These are phyloP conservation scores for Micromonas commoda DNA, from an alignment of 139 green algal species.

Conservation along the genomic window DNA sequence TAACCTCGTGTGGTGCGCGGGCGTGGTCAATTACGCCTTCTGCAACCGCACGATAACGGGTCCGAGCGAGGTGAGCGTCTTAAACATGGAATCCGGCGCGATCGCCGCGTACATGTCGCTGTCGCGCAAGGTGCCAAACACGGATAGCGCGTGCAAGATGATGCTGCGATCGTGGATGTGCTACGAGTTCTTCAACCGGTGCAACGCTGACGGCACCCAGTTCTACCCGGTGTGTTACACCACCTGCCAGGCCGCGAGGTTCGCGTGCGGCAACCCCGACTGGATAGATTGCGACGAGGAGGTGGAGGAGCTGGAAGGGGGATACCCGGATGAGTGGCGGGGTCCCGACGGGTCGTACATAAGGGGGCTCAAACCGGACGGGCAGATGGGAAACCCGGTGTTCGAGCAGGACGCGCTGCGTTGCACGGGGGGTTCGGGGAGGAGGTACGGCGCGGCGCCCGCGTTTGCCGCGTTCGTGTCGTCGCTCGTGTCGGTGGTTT, in stretches of 20 bases:
- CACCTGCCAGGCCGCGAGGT: not conserved
- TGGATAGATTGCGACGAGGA: not conserved
- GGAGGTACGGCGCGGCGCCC: not conserved
- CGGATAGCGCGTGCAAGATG: not conserved
- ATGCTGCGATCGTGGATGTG: not conserved
- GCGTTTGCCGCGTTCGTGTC: not conserved
- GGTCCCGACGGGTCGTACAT: not conserved
- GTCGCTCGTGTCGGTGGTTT: not conserved
- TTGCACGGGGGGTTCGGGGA: not conserved
- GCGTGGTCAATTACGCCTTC: not conserved
- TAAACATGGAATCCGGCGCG: not conserved
- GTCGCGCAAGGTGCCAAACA: not conserved
- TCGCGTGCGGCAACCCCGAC: not conserved
- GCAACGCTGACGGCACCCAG: not conserved
- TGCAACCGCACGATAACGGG: not conserved
- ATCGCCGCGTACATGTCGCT: not conserved
- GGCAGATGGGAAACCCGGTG: not conserved
- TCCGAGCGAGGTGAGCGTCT: not conserved
- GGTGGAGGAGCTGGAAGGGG: not conserved
- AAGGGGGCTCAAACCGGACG: not conserved
- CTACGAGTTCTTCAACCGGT: not conserved
- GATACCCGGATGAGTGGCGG: not conserved
- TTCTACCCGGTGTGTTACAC: not conserved
- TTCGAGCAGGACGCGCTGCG: not conserved
- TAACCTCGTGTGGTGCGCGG: not conserved